Conservation (phyloP, 371 early-diverging fungal genomes). For the Lichtheimia ramosa region DNA sequence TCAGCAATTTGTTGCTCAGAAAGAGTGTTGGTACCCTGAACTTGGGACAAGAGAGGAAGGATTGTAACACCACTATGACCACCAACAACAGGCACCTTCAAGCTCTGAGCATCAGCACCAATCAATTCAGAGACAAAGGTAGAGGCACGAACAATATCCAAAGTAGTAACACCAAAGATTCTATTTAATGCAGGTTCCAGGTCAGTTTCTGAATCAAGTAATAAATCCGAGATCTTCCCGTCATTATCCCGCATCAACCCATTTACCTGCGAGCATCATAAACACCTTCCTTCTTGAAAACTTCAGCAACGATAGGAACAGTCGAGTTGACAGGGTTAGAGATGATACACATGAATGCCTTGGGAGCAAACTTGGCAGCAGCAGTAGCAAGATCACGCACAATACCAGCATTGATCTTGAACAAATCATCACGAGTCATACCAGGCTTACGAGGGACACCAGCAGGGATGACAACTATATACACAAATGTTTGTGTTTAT, state of each 20-base stretch:
- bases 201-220: too few relatives aligned
- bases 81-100: conserved; percentile 82
- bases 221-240: too few relatives aligned
- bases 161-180: conserved; percentile 90
- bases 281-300: conserved; percentile 70
- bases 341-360: conserved; percentile 81
- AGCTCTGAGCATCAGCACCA: conserved; percentile 50
- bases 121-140: conserved; percentile 73
- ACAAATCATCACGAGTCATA: conserved; percentile 90
- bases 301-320: conserved; percentile 85
- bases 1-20: conserved; percentile 70
- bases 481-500: not conserved
- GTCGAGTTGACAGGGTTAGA: conserved; percentile 95
- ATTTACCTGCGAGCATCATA: conserved; percentile 84
- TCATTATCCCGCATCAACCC: too few relatives aligned
- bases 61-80: conserved; percentile 93
- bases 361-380: conserved; percentile 78
- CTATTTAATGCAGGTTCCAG: conserved; percentile 20
- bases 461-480: conserved; percentile 89
- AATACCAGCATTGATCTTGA: conserved; percentile 90
- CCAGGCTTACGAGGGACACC: conserved; percentile 92
- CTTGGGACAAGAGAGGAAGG: conserved; percentile 78
- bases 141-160: conserved; percentile 88
- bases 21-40: conserved; percentile 55
- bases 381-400: conserved; percentile 76